These are phyloP conservation scores for Houttuynia cordata DNA, from an alignment of 164 flowering plant genomes.

Conservation along the genomic window DNA sequence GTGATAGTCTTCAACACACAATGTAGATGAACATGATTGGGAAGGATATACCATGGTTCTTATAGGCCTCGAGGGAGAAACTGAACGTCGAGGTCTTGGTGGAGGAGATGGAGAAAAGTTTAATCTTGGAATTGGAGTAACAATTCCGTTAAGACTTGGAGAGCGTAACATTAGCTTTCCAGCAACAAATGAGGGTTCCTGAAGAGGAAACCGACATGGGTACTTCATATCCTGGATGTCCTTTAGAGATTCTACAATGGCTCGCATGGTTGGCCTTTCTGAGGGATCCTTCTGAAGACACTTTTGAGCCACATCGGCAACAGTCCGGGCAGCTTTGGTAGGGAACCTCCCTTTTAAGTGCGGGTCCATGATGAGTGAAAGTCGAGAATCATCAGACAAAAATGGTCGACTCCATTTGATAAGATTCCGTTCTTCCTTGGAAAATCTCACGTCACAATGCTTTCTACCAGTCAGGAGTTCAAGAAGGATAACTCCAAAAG, in stretches of 20 bases:
- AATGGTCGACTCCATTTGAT: constrained; percentile 86
- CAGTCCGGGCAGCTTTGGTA: constrained; percentile 57
- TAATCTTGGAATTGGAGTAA: constrained; percentile 28
- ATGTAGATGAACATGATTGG: constrained; percentile 43
- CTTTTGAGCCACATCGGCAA: constrained; percentile 68
- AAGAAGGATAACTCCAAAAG: constrained; percentile 83
- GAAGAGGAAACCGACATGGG: constrained; percentile 62
- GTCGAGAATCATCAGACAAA: constrained; percentile 65
- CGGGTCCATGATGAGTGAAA: constrained; percentile 87
- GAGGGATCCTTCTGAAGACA: constrained; percentile 86
- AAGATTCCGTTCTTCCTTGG: constrained; percentile 80
- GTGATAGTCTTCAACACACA: constrained; percentile 42
- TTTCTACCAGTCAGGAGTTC: constrained; percentile 84
- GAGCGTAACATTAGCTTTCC: constrained; percentile 60
- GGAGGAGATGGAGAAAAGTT: constrained; percentile 64
- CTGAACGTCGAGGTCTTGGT: constrained; percentile 24
- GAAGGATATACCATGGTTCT: constrained; percentile 37
- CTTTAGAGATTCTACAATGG: constrained; percentile 59
- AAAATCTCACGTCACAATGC: constrained; percentile 56
- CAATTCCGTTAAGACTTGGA: constrained; percentile 65
- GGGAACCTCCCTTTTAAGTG: constrained; percentile 80
- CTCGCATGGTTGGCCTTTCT: constrained; percentile 89
- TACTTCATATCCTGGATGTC: constrained; percentile 70
- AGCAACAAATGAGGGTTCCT: constrained; percentile 52
- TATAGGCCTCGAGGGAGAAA: constrained; percentile 30